Conservation (phyloP, 1,284 basidiomycete species). For the Phlebopus sp. region DNA sequence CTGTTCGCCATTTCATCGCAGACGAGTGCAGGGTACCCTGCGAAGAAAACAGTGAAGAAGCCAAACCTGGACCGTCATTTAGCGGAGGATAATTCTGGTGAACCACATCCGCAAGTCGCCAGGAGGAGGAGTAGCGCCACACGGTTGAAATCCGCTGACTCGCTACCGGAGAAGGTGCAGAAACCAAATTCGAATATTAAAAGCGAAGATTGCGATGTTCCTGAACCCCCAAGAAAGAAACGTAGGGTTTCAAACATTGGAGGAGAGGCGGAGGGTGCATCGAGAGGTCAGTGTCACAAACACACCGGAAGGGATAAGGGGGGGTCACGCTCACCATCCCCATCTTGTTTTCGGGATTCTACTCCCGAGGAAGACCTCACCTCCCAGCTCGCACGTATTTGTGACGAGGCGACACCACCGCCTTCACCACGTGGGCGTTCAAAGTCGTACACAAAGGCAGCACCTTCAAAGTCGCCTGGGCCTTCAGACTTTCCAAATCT, state of each 20-base stretch:
- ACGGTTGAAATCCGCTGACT: background rate
- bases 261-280: conserved; percentile 1
- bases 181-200: background rate
- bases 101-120: conserved; percentile 7
- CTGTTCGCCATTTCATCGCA: background rate
- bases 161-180: background rate
- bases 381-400: conserved; percentile 1
- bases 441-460: background rate
- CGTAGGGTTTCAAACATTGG: conserved; percentile 6
- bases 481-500: conserved; percentile 4
- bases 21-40: background rate
- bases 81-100: background rate
- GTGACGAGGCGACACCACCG: conserved; percentile 2
- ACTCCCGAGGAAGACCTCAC: background rate
- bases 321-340: conserved; percentile 6
- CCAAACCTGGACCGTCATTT: background rate
- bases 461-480: background rate
- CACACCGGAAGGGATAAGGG: background rate
- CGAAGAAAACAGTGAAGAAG: conserved; percentile 11
- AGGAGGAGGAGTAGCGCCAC: conserved; percentile 8
- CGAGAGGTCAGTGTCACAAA: conserved; percentile 2
- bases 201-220: background rate
- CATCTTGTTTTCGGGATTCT: background rate
- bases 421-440: background rate
- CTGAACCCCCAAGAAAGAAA: conserved; percentile 23